Conservation (phyloP, 139 green algal genomes). For the Zygnema circumcarinatum region DNA sequence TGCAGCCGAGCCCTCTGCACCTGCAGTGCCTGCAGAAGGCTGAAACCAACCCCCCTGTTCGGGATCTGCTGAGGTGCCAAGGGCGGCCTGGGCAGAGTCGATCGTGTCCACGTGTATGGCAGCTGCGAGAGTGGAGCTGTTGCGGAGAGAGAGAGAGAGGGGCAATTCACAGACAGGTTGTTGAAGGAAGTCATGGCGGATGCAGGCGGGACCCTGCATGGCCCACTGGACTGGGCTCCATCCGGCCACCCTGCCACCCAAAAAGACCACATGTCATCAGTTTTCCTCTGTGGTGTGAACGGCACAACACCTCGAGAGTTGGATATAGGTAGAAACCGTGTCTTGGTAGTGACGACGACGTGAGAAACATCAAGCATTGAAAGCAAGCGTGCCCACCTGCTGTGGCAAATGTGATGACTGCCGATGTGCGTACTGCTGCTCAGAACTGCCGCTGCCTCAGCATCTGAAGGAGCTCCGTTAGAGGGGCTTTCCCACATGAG, state of each 20-base stretch:
- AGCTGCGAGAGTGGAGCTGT: conserved; percentile 11
- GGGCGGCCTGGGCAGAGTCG: not conserved
- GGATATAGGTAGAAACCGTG: no score
- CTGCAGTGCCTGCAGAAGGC: not conserved
- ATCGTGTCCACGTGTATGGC: not conserved
- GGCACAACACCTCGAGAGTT: no score
- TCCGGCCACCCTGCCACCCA: not conserved
- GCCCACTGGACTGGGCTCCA: not conserved
- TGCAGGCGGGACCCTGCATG: not conserved
- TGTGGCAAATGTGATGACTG: conserved; percentile 10
- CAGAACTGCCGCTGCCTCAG: not conserved
- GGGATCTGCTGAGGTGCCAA: not conserved
- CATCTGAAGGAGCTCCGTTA: not conserved
- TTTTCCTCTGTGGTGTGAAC: no score
- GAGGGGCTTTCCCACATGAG: conserved; percentile 10
- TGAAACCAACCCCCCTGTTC: conserved; percentile 6
- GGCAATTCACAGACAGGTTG: not conserved
- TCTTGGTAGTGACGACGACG: no score
- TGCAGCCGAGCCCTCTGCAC: not conserved
- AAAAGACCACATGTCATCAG: no score
- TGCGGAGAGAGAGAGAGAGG: conserved; percentile 11
- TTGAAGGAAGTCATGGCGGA: not conserved
- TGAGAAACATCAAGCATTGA: no score
- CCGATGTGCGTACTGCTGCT: not conserved
- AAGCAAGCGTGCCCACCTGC: no score